These are phyloP conservation scores for Metschnikowia vanudenii DNA, from an alignment of 805 yeast genomes.

Conservation along the genomic window DNA sequence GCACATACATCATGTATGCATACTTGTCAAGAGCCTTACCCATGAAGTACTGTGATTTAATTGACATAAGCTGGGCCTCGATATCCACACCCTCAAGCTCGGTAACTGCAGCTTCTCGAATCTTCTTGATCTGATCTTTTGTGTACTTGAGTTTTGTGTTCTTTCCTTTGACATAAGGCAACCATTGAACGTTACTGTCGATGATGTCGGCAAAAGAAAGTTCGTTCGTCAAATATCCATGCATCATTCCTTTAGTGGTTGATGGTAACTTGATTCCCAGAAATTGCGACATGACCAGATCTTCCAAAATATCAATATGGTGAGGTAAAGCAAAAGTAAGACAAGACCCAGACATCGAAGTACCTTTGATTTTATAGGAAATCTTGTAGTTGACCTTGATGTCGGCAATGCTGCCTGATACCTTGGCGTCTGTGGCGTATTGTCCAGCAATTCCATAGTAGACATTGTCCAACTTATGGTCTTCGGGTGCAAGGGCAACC, in stretches of 20 bases:
- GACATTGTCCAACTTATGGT: slow-evolving; percentile 31
- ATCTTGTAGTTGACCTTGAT: slow-evolving; percentile 49
- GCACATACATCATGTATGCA: slow-evolving; percentile 53
- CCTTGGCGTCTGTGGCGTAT: too few species aligned
- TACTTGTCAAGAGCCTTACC: slow-evolving; percentile 47
- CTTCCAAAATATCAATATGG: slow-evolving; percentile 48
- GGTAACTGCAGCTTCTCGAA: slow-evolving; percentile 45
- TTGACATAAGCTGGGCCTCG: slow-evolving; percentile 17
- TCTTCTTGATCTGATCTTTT: slow-evolving; percentile 39
- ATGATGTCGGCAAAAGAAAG: slow-evolving; percentile 41
- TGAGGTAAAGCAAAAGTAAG: slow-evolving; percentile 70
- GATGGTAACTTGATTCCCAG: slow-evolving; percentile 50
- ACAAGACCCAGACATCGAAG: slow-evolving; percentile 46
- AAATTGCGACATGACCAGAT: slow-evolving; percentile 25
- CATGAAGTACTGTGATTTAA: slow-evolving; percentile 47
- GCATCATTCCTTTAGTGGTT: slow-evolving; percentile 53
- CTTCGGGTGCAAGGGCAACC: slow-evolving; percentile 43
- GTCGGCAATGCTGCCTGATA: too few species aligned
- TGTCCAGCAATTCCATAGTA: slow-evolving; percentile 71
- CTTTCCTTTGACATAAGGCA: slow-evolving; percentile 44
- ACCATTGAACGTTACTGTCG: slow-evolving; percentile 39
- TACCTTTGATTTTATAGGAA: slow-evolving; percentile 49
- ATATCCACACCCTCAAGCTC: slow-evolving; percentile 31
- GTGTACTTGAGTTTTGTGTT: slow-evolving; percentile 36
- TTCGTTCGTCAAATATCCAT: slow-evolving; percentile 41